A percentile compares a stretch with the other conserved stretches of the same genome.
Conservation (phyloP, 2,329 filamentous ascomycete genomes). For the Trichoderma sp. region DNA sequence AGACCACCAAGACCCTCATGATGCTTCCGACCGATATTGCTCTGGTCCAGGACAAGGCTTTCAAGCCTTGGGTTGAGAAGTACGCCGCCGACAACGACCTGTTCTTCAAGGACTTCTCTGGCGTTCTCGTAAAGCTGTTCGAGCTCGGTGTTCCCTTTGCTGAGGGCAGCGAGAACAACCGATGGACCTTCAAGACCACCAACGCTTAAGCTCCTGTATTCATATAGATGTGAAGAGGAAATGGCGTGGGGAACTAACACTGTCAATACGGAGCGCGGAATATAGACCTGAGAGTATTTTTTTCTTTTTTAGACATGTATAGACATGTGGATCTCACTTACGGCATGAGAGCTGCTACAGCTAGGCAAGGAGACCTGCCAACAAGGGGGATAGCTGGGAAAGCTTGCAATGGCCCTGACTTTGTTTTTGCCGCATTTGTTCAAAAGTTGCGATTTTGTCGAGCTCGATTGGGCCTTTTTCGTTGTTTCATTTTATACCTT, state of each 20-base stretch:
- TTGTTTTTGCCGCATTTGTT: neutral
- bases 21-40: slow-evolving; percentile 95
- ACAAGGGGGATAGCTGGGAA: neutral
- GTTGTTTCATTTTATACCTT: neutral
- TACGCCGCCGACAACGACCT: slow-evolving; percentile 89
- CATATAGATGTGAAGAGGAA: neutral
- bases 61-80: slow-evolving; percentile 77
- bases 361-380: neutral
- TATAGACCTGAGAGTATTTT: slow-evolving; percentile 8
- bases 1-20: slow-evolving; percentile 86
- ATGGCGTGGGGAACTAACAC: slow-evolving; percentile 15
- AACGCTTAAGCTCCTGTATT: slow-evolving; percentile 31
- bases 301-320: neutral
- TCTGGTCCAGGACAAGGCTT: slow-evolving; percentile 84
- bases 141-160: slow-evolving; percentile 93
- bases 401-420: neutral
- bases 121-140: slow-evolving; percentile 79
- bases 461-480: neutral
- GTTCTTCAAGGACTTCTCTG: slow-evolving; percentile 93
- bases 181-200: slow-evolving; percentile 67
- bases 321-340: slow-evolving; percentile 17
- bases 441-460: neutral
- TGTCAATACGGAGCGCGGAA: slow-evolving; percentile 21
- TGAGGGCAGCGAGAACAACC: slow-evolving; percentile 58
- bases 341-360: neutral